Evolutionary conservation across 2,329 filamentous ascomycete species (phyloP).

Genomic region (Pseudogymnoascus sp.): DNA sequence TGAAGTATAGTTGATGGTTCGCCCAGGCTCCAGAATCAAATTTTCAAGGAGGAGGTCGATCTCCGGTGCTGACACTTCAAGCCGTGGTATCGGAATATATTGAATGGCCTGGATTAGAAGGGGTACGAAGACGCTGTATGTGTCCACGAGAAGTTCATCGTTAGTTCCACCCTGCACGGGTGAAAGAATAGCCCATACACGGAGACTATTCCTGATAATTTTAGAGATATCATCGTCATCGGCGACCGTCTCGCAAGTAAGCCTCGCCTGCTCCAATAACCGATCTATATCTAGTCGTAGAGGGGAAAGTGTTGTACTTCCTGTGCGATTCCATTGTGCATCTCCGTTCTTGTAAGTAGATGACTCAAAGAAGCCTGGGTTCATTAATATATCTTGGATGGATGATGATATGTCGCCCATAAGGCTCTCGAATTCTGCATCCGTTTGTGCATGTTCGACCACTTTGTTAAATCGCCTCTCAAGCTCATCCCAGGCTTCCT

Average conservation of each 20-base stretch:
- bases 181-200: constrained; percentile 62
- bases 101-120: constrained; percentile 69
- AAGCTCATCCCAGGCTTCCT: constrained; percentile 65
- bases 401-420: constrained; percentile 65
- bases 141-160: constrained; percentile 64
- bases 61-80: constrained; percentile 79
- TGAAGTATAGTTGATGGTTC: constrained; percentile 74
- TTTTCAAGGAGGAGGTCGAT: constrained; percentile 86
- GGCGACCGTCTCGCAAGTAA: constrained; percentile 59
- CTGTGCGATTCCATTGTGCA: not conserved
- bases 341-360: constrained; percentile 32
- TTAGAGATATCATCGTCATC: constrained; percentile 65
- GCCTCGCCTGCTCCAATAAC: constrained; percentile 60
- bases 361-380: constrained; percentile 78
- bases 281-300: constrained; percentile 66
- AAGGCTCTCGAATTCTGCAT: constrained; percentile 75
- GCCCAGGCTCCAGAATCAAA: constrained; percentile 79
- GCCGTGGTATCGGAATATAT: constrained; percentile 78
- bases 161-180: constrained; percentile 58
- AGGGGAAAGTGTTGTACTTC: constrained; percentile 53
- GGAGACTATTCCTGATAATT: constrained; percentile 57
- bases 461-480: constrained; percentile 62
- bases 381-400: constrained; percentile 72
- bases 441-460: constrained; percentile 63
- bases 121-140: constrained; percentile 73